Evolutionary conservation across 2,329 filamentous ascomycete genomes (phyloP).

Genomic region (Botrytis porri): DNA sequence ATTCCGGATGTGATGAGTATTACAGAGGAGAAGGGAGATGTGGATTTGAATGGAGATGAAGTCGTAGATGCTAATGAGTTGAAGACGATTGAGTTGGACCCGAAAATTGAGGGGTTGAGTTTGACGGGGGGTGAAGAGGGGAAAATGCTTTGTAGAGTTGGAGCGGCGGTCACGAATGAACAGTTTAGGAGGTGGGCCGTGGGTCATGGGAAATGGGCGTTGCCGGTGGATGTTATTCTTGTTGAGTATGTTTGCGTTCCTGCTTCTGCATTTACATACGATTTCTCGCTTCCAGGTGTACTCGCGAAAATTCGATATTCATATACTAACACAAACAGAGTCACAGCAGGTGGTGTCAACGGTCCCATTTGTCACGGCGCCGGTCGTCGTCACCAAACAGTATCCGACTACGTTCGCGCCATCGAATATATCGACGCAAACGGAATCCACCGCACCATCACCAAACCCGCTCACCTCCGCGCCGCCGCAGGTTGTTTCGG

Average conservation of each 20-base stretch:
- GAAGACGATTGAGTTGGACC: slow-evolving; percentile 20
- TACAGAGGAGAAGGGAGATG: not conserved
- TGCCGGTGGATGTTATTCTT: slow-evolving; percentile 48
- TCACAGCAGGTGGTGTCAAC: slow-evolving; percentile 48
- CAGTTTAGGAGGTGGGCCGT: slow-evolving; percentile 47
- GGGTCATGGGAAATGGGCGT: slow-evolving; percentile 41
- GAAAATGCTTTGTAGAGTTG: slow-evolving; percentile 42
- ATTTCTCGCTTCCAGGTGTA: not conserved
- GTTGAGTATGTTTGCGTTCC: slow-evolving; percentile 39
- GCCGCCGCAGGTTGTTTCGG: slow-evolving; percentile 48
- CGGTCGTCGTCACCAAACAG: slow-evolving; percentile 43
- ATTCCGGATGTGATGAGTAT: slow-evolving; percentile 42
- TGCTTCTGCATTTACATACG: not conserved
- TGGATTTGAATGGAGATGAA: not conserved
- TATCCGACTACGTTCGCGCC: slow-evolving; percentile 47
- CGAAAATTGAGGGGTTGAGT: slow-evolving; percentile 3
- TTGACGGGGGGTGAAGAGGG: slow-evolving; percentile 25
- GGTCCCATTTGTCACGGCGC: slow-evolving; percentile 48
- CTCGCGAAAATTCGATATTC: not conserved
- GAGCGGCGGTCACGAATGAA: slow-evolving; percentile 46
- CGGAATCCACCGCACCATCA: slow-evolving; percentile 42
- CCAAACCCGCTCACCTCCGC: slow-evolving; percentile 41
- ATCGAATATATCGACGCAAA: slow-evolving; percentile 49
- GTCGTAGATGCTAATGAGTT: slow-evolving; percentile 11
- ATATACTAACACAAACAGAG: slow-evolving; percentile 29